Evolutionary conservation across 371 early-diverging fungal genomes (phyloP), one percentile per base, ranked within the genome.

Genomic region (Lichtheimia ramosa): DNA sequence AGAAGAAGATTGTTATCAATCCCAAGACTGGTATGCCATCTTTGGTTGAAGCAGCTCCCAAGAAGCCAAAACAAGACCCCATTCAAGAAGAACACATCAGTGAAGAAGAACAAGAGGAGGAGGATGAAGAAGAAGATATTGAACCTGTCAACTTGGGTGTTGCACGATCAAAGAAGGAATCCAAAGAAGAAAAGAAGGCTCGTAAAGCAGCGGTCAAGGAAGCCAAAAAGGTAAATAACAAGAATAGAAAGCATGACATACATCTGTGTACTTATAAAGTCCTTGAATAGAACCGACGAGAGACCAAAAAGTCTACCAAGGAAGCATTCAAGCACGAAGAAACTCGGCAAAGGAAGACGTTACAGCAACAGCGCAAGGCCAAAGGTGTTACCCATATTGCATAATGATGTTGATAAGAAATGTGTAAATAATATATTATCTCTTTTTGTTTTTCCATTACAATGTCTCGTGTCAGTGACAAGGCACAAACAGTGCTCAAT

Each of bases 151-250:
- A 86, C 64, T 51, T 74, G 40, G 86, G 85, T n/a, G 71, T 23
- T 18, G 77, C 90, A 13, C 79, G 97, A 59, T 64, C 79, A 51
- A 89, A 89, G 65, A 63, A 63, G 10, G 97, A 97, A 80, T 82
- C 88, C 7, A 84, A 82, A 61, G 96, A 94, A 56, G 95, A 97
- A 56, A 95, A 94, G 85, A 90, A 88, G 69, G 82, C 82, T 57
- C 85, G 97, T 56, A 97, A 97, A 75, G 85, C 81, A 57, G 85
- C 85, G 23, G 72, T 92, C 61, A 96, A 96, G 69, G 89, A 84
- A 25, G 92, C 89, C 46, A 86, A 88, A 82, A 79, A 74, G 77
- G 81, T 77, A 79, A 64, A 6, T 15, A 2, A 21, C 5, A 25
- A 20, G 25, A 8, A 16, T n/a, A n/a, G n/a, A 21, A 28, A 5